These are phyloP conservation scores for Ustilago loliicola DNA, from an alignment of 1,284 basidiomycete genomes.

Conservation along the genomic window DNA sequence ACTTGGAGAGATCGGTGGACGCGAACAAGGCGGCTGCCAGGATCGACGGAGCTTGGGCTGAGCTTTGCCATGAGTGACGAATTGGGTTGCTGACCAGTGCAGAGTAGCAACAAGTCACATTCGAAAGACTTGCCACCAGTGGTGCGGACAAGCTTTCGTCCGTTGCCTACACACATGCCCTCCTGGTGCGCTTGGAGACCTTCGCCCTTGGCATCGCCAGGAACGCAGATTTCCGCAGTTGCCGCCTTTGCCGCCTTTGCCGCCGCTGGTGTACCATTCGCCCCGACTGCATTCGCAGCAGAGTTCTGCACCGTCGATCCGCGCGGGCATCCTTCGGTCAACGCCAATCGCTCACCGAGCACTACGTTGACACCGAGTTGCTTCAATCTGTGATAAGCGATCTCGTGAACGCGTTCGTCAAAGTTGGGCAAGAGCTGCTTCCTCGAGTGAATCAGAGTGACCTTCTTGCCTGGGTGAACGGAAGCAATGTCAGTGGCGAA, in stretches of 20 bases:
- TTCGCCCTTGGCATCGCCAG: conserved; percentile 57
- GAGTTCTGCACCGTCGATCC: conserved; percentile 58
- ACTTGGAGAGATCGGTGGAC: conserved; percentile 66
- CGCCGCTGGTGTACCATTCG: conserved; percentile 11
- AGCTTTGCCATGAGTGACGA: conserved; percentile 65
- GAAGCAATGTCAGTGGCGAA: conserved; percentile 66
- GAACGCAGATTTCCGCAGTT: conserved; percentile 34
- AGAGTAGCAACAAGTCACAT: conserved; percentile 67
- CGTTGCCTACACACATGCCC: conserved; percentile 56
- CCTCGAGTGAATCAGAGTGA: conserved; percentile 67
- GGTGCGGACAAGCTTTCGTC: conserved; percentile 64
- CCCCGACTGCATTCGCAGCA: conserved; percentile 14
- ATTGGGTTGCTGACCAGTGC: conserved; percentile 69
- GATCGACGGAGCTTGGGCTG: conserved; percentile 63
- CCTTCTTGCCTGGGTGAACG: conserved; percentile 57
- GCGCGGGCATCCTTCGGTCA: conserved; percentile 65
- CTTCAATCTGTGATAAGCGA: conserved; percentile 56
- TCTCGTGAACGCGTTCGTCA: conserved; percentile 63
- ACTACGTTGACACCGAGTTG: conserved; percentile 67
- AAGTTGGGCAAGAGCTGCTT: conserved; percentile 69
- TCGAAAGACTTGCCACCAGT: conserved; percentile 64
- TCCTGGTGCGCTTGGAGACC: conserved; percentile 49
- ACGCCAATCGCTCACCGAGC: conserved; percentile 65
- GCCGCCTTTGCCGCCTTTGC: conserved; percentile 18
- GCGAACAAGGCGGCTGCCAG: conserved; percentile 56